A percentile compares a stretch with the other conserved stretches of the same genome.
Evolutionary conservation across 805 yeast species (phyloP).

Genomic region (Barnettozyma sucrosica): DNA sequence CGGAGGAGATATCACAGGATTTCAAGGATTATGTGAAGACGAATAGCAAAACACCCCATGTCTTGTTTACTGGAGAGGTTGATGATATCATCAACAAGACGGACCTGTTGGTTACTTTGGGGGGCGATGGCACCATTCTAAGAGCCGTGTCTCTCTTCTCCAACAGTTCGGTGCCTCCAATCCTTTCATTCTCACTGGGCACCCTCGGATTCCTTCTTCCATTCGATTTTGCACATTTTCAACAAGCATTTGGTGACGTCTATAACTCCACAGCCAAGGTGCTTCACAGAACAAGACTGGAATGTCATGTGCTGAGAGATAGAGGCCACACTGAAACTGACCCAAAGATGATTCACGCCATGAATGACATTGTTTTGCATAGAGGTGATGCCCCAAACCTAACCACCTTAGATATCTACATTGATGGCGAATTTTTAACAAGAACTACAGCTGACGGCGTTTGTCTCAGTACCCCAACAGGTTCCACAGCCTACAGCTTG

Average conservation of each 20-base stretch:
- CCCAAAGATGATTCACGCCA: conserved; percentile 56
- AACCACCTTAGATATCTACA: conserved; percentile 74
- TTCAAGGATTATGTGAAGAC: conserved; percentile 22
- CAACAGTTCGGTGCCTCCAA: conserved; percentile 75
- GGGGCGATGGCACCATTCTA: conserved; percentile 95
- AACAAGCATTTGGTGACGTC: conserved; percentile 57
- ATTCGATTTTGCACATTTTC: conserved; percentile 64
- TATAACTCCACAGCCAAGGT: conserved; percentile 65
- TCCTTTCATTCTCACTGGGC: conserved; percentile 82
- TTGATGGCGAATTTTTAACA: conserved; percentile 80
- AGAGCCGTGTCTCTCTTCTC: conserved; percentile 78
- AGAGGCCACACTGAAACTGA: neutral
- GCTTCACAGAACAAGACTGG: conserved; percentile 70
- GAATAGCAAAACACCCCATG: conserved; percentile 30
- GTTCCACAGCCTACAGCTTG: conserved; percentile 88
- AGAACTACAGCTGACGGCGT: conserved; percentile 92
- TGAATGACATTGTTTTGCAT: conserved; percentile 88
- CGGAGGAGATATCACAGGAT: conserved; percentile 51
- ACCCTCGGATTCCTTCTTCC: conserved; percentile 88
- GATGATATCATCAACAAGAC: conserved; percentile 58
- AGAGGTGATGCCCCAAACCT: conserved; percentile 86
- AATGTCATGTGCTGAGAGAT: conserved; percentile 54
- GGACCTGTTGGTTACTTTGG: conserved; percentile 78
- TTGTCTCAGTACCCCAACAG: conserved; percentile 84
- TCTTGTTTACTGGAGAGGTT: conserved; percentile 52